A percentile compares a stretch with the other conserved stretches of the same genome.
Evolutionary conservation across 2,329 filamentous ascomycete genomes (phyloP).

Genomic region (Aspergillus phoenicis): DNA sequence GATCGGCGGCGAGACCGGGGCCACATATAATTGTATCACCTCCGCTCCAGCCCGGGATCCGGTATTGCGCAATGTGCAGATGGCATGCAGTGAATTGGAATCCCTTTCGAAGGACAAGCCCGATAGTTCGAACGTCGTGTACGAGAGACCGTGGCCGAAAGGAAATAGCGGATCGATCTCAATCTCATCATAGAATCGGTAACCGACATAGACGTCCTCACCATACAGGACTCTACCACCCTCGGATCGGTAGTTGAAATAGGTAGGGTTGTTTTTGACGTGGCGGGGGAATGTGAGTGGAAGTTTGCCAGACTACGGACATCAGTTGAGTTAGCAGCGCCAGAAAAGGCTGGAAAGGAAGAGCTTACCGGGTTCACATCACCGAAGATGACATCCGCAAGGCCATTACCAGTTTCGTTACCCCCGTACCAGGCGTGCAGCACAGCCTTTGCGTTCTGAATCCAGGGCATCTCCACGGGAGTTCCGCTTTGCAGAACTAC

Average conservation of each 20-base stretch:
- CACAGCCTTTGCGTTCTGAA: constrained; percentile 52
- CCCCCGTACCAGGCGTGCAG: constrained; percentile 80
- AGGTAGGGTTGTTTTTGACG: constrained; percentile 55
- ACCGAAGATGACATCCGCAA: constrained; percentile 74
- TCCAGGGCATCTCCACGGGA: constrained; percentile 55
- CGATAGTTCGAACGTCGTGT: constrained; percentile 66
- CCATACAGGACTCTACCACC: constrained; percentile 71
- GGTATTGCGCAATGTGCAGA: constrained; percentile 42
- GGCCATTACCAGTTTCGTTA: constrained; percentile 75
- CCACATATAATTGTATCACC: constrained; percentile 54
- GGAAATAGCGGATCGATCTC: constrained; percentile 66
- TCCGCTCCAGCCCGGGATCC: constrained; percentile 54
- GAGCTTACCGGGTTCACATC: constrained; percentile 60
- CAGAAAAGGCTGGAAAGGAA: background rate
- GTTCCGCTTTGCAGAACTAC: constrained; percentile 76
- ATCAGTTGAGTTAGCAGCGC: background rate
- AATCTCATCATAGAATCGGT: constrained; percentile 73
- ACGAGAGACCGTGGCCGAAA: constrained; percentile 77
- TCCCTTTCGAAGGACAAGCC: constrained; percentile 32
- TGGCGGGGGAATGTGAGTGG: constrained; percentile 49
- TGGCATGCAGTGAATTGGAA: constrained; percentile 16
- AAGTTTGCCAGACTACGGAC: constrained; percentile 62
- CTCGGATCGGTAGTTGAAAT: constrained; percentile 70
- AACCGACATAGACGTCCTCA: constrained; percentile 77
- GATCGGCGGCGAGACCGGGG: constrained; percentile 4